Evolutionary conservation across 192 early-diverging fungal species (phyloP), one percentile per base, ranked within the genome.

Genomic region (Rhizoclosmatium sp.): DNA sequence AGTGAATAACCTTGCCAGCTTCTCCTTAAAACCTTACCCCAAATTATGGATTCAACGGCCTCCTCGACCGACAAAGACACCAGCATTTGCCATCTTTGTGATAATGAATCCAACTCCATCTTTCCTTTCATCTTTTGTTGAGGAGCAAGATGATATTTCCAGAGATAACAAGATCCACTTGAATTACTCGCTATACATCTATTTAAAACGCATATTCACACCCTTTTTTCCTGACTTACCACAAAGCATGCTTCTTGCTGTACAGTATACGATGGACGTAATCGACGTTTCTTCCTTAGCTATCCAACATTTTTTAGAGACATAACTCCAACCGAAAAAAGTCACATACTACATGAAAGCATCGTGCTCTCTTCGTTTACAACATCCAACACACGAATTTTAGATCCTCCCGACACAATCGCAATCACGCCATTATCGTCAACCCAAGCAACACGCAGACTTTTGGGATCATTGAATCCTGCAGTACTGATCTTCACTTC

Each of bases 311-410:
- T 7, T 54, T 54, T 12, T 12, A 54, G 16, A 54, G n/a, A 65
- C 62, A 65, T 10, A 23, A 16, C 21, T 65, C 31, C 51, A 7
- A 12, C 0, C 1, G 51, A 54, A 54, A 54, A 54, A 54, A n/a
- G n/a, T 0, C 4, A 45, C 59, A 21, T 49, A 82, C 65, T 60
- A 31, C 61, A 56, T 19, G 75, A 59, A 14, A 82, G 76, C 40
- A 79, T 82, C 23, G 54, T 64, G 77, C 71, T 89, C 72, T 89
- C 87, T 72, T 87, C 87, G 49, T 86, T 85, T 69, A 69, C 80
- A 41, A 84, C 65, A 66, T 89, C 87, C 78, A 82, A 76, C 10
- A 89, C 82, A 21, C 85, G 58, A 48, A 84, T 79, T 23, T 79
- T 77, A 2, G 61, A 60, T 10, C 80, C 62, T 51, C 82, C 81